Percentiles rank a stretch among this genome's conserved stretches.
Evolutionary conservation across 192 early-diverging fungal genomes (phyloP).

Genomic region (Entophlyctis luteolus): DNA sequence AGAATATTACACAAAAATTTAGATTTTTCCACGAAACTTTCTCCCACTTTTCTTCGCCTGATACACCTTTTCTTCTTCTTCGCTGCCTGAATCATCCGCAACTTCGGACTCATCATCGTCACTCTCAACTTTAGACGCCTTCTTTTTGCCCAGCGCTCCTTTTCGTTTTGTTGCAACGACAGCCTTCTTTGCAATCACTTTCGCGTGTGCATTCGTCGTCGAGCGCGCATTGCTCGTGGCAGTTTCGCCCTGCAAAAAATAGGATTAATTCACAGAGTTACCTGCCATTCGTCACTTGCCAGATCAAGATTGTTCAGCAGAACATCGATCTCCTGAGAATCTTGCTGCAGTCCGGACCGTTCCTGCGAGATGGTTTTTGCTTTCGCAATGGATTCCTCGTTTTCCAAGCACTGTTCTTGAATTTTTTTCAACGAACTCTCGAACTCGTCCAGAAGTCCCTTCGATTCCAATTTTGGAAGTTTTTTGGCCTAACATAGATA

Average conservation of each 20-base stretch:
- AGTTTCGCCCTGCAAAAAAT: neutral
- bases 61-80: neutral
- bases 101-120: neutral
- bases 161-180: neutral
- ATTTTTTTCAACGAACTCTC: slow-evolving; percentile 72
- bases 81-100: neutral
- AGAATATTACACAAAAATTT: no score
- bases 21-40: slow-evolving; percentile 12
- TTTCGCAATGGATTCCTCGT: slow-evolving; percentile 39
- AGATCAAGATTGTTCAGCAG: neutral
- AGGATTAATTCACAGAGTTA: neutral
- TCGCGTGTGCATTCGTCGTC: neutral
- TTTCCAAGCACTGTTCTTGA: slow-evolving; percentile 64
- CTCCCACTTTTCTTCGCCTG: neutral
- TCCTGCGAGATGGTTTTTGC: neutral
- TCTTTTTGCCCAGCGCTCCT: neutral
- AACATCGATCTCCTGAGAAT: slow-evolving; percentile 5
- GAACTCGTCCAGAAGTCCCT: slow-evolving; percentile 79
- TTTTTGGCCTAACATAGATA: slow-evolving; percentile 48
- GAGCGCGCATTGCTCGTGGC: neutral
- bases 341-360: neutral
- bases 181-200: neutral
- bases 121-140: slow-evolving; percentile 4
- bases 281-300: neutral
- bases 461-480: slow-evolving; percentile 72